phyloP scores from a whole-genome alignment of 148 eudicot species.

The Rhododendron molle region DNA sequence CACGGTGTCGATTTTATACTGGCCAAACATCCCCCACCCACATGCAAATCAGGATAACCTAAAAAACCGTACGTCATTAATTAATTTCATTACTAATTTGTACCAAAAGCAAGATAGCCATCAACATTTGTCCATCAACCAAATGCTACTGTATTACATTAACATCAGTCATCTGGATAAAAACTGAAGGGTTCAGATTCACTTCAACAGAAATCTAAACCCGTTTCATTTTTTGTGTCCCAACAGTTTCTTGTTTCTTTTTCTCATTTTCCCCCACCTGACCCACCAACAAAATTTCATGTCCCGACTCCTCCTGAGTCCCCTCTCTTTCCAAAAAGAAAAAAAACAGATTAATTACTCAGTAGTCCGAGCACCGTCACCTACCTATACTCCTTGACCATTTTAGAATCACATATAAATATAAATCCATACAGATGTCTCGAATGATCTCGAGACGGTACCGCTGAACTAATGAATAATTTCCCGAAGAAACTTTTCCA shows the following conservation, averaged over 20 bases:
- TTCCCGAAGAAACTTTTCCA: background rate
- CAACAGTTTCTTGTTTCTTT: too few species aligned
- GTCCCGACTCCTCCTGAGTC: background rate
- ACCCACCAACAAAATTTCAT: background rate
- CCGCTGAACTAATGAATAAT: too few species aligned
- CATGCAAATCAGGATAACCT: conserved; percentile 3
- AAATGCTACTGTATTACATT: background rate
- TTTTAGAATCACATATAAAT: too few species aligned
- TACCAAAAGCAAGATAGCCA: background rate
- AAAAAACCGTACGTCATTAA: background rate
- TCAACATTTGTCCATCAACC: too few species aligned
- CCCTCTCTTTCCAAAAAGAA: background rate
- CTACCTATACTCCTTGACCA: too few species aligned
- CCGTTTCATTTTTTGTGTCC: too few species aligned
- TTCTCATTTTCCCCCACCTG: background rate
- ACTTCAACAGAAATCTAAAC: too few species aligned
- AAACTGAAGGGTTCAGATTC: too few species aligned
- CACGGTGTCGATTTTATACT: background rate
- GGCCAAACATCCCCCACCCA: background rate
- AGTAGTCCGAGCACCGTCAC: too few species aligned
- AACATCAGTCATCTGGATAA: background rate
- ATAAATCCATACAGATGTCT: too few species aligned
- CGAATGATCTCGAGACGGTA: too few species aligned
- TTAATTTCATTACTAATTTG: conserved; percentile 1
- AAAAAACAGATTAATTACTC: background rate